Percentiles rank a stretch among this genome's conserved stretches.
These are phyloP conservation scores for Discostella stelligeroides DNA, from an alignment of 108 stramenopile species.

Conservation along the genomic window DNA sequence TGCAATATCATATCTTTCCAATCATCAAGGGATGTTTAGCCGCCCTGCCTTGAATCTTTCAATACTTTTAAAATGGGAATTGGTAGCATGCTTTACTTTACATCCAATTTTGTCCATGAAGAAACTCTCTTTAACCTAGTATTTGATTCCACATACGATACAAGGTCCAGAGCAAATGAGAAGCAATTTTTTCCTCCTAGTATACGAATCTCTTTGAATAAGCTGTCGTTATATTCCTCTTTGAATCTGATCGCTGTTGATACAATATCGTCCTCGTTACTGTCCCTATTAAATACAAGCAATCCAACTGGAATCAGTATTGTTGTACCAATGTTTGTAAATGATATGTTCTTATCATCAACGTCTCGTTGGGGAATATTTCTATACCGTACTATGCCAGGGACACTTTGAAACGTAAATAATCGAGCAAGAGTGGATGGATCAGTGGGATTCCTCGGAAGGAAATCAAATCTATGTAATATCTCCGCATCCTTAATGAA, in stretches of 20 bases:
- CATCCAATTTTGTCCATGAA: too few species aligned
- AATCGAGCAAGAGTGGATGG: constrained; percentile 28
- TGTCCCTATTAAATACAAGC: not conserved
- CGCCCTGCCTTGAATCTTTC: too few species aligned
- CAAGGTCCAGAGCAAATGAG: constrained; percentile 41
- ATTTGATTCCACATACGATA: constrained; percentile 13
- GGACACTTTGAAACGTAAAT: constrained; percentile 24
- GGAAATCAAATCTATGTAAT: constrained; percentile 45
- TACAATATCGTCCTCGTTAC: constrained; percentile 6
- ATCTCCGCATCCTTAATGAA: constrained; percentile 5
- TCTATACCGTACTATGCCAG: constrained; percentile 35
- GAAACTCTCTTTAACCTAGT: not conserved
- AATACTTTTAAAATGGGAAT: too few species aligned
- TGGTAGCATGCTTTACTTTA: too few species aligned
- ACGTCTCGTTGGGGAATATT: not conserved
- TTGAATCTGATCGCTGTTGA: constrained; percentile 24
- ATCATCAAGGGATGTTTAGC: too few species aligned
- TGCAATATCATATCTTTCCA: too few species aligned
- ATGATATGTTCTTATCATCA: not conserved
- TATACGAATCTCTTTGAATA: constrained; percentile 22
- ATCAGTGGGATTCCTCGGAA: constrained; percentile 35
- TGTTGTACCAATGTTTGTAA: not conserved
- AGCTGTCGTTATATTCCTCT: not conserved
- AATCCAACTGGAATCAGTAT: not conserved
- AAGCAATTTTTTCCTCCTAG: constrained; percentile 46